These are phyloP conservation scores for carrot (Daucus carota) DNA, from an alignment of 129 eudicot species.

Conservation along the genomic window DNA sequence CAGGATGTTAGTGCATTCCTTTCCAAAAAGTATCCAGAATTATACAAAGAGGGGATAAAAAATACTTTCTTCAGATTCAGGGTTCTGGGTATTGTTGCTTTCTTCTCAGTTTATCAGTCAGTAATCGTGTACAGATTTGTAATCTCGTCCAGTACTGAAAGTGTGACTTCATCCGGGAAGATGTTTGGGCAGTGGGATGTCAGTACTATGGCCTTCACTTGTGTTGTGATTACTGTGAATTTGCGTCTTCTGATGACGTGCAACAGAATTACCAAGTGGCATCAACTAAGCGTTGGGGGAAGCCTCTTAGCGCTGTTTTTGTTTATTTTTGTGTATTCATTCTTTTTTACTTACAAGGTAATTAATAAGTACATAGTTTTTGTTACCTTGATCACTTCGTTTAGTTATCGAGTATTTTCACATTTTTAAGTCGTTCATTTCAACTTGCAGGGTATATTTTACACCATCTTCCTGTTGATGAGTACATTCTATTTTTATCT, in stretches of 20 bases:
- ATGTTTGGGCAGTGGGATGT: constrained; percentile 92
- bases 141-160: constrained; percentile 44
- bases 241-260: constrained; percentile 91
- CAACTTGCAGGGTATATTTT: constrained; percentile 59
- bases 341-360: constrained; percentile 58
- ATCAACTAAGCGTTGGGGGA: constrained; percentile 80
- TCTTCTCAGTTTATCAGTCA: constrained; percentile 84
- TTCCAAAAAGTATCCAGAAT: constrained; percentile 85
- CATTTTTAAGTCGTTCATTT: not conserved
- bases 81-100: constrained; percentile 74
- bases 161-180: constrained; percentile 71
- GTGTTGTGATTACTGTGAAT: constrained; percentile 82
- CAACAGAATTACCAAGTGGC: constrained; percentile 88
- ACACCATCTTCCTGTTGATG: constrained; percentile 54
- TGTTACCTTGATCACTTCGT: not conserved
- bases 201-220: constrained; percentile 88
- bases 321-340: constrained; percentile 74
- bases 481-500: constrained; percentile 73
- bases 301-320: constrained; percentile 79
- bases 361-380: not conserved
- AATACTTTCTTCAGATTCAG: constrained; percentile 75
- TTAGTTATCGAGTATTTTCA: not conserved
- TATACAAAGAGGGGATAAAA: constrained; percentile 79
- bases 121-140: constrained; percentile 63
- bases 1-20: constrained; percentile 91